phyloP scores from a whole-genome alignment of 1,284 basidiomycete genomes.

The Pholiota adiposa region DNA sequence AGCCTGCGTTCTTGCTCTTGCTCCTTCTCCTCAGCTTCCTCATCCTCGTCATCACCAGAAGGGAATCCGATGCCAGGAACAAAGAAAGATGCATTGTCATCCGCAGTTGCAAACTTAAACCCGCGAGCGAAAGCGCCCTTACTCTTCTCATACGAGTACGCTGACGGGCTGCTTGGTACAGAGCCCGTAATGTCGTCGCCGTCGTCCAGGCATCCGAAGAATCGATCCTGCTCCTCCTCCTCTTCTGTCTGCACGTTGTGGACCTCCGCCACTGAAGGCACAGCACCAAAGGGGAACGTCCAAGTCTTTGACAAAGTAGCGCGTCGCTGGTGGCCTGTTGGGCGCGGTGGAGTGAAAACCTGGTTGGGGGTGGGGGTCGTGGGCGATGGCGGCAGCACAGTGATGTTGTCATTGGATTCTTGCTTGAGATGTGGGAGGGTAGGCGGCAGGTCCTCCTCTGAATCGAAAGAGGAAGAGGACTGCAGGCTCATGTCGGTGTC shows the following conservation, averaged over 20 bases:
- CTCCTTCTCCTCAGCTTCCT: slow-evolving; percentile 50
- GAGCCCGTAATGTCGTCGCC: slow-evolving; percentile 37
- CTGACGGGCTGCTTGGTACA: slow-evolving; percentile 41
- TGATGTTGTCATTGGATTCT: slow-evolving; percentile 9
- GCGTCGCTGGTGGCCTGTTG: slow-evolving; percentile 33
- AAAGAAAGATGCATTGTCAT: slow-evolving; percentile 42
- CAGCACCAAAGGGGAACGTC: slow-evolving; percentile 62
- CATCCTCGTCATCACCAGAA: slow-evolving; percentile 43
- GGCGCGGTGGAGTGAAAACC: slow-evolving; percentile 35
- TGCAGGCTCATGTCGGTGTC: slow-evolving; percentile 47
- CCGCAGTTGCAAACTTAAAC: slow-evolving; percentile 39
- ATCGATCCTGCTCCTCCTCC: slow-evolving; percentile 54
- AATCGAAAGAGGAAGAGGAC: slow-evolving; percentile 64
- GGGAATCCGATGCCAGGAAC: slow-evolving; percentile 55
- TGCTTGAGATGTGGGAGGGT: slow-evolving; percentile 37
- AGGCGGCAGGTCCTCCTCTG: slow-evolving; percentile 50
- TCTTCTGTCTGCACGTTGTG: slow-evolving; percentile 12
- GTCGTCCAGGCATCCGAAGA: slow-evolving; percentile 76
- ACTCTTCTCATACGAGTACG: slow-evolving; percentile 53
- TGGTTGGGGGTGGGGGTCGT: slow-evolving; percentile 24
- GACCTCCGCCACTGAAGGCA: slow-evolving; percentile 14
- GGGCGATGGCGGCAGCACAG: slow-evolving; percentile 23
- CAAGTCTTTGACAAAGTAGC: slow-evolving; percentile 66
- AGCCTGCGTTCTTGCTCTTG: slow-evolving; percentile 38
- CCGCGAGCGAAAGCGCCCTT: slow-evolving; percentile 60